These are phyloP conservation scores for Secale cereale DNA, from an alignment of 176 grass and related monocot genomes.

Conservation along the genomic window DNA sequence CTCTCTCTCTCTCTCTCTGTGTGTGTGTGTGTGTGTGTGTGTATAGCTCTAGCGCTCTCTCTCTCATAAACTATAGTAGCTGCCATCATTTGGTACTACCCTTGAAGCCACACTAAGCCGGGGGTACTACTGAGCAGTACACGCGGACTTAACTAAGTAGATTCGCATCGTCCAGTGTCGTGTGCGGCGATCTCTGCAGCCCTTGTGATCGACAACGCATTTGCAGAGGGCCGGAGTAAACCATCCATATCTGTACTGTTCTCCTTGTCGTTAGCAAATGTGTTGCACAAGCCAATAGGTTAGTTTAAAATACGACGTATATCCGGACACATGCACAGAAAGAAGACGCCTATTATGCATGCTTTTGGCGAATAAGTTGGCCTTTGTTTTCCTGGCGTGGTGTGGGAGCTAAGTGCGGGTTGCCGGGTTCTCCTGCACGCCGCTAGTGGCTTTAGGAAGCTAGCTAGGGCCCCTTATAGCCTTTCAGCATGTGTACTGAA, in stretches of 20 bases:
- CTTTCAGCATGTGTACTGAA: slow-evolving; percentile 30
- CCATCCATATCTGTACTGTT: not conserved
- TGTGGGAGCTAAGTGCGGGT: slow-evolving; percentile 1
- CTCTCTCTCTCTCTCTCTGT: not conserved
- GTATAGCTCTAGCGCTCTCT: too few relatives aligned
- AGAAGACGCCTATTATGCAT: not conserved
- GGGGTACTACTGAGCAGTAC: slow-evolving; percentile 12
- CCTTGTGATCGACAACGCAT: not conserved
- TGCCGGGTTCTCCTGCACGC: slow-evolving; percentile 23
- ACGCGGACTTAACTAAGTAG: not conserved
- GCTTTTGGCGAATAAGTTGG: not conserved
- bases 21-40: too few relatives aligned
- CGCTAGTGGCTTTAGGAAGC: slow-evolving; percentile 20
- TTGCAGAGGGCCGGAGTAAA: not conserved
- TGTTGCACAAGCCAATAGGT: not conserved
- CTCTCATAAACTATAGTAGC: not conserved
- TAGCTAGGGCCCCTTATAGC: not conserved
- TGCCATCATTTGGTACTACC: slow-evolving; percentile 46
- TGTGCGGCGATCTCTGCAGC: not conserved
- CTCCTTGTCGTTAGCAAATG: not conserved
- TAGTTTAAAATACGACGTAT: not conserved
- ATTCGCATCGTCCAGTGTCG: not conserved
- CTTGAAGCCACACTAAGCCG: slow-evolving; percentile 55
- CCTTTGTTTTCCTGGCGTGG: slow-evolving; percentile 1
- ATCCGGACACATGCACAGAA: not conserved